Evolutionary conservation across 352 stramenopile species (phyloP).

Genomic region (Aphanomyces astaci): DNA sequence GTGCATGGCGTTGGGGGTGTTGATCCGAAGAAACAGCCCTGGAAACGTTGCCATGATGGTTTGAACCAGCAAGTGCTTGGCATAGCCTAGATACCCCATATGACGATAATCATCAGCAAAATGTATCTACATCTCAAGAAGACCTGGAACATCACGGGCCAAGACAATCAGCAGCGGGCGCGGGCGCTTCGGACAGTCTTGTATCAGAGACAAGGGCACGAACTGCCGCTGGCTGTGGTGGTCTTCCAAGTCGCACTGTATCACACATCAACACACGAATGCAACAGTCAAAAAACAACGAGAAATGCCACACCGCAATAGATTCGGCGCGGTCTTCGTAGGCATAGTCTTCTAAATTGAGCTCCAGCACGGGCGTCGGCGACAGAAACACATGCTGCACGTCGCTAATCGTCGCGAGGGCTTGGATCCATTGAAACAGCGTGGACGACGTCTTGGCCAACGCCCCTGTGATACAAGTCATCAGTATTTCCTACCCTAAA

Average conservation of each 20-base stretch:
- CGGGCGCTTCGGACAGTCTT: conserved; percentile 29
- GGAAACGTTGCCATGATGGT: conserved; percentile 43
- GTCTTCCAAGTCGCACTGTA: conserved; percentile 25
- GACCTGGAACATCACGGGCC: conserved; percentile 49
- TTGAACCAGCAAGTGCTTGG: conserved; percentile 34
- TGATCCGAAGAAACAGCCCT: conserved; percentile 64
- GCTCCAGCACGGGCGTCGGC: conserved; percentile 7
- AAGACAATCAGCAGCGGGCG: conserved; percentile 63
- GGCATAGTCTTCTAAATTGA: conserved; percentile 1
- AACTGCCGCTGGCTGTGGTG: conserved; percentile 46
- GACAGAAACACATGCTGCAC: conserved; percentile 38
- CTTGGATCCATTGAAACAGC: conserved; percentile 52
- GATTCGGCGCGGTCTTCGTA: conserved; percentile 35
- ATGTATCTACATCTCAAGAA: too few species aligned
- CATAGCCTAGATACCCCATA: too few species aligned
- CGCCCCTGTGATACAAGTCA: conserved; percentile 34
- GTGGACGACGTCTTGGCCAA: conserved; percentile 40
- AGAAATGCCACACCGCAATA: conserved; percentile 35
- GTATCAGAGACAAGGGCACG: conserved; percentile 42
- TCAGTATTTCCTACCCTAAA: too few species aligned
- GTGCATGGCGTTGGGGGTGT: conserved; percentile 26
- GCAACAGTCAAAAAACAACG: too few species aligned
- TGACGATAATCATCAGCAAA: too few species aligned
- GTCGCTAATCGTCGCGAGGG: conserved; percentile 34
- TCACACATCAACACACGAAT: too few species aligned